phyloP scores from a whole-genome alignment of 2,329 filamentous ascomycete species.

The Setomelanomma holmii region DNA sequence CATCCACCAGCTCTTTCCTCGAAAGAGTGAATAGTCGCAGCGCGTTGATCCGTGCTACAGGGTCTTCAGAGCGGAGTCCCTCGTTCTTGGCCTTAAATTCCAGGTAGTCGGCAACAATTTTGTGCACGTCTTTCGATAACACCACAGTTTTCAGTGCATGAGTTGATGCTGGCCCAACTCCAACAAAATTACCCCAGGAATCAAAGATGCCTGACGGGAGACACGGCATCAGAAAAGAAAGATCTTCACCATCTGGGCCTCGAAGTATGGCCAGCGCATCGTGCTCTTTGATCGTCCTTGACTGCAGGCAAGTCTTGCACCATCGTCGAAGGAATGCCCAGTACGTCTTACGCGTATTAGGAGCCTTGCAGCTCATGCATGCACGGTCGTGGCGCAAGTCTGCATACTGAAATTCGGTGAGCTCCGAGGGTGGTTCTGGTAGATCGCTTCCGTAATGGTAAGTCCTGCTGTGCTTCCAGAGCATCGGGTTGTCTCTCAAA shows the following conservation, averaged over 20 bases:
- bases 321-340: conserved; percentile 53
- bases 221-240: conserved; percentile 36
- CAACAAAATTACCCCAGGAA: conserved; percentile 50
- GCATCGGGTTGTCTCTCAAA: conserved; percentile 42
- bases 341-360: conserved; percentile 50
- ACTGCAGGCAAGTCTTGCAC: conserved; percentile 49
- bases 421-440: conserved; percentile 42
- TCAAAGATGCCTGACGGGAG: conserved; percentile 46
- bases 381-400: conserved; percentile 49
- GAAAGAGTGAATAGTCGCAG: conserved; percentile 31
- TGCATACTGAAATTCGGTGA: conserved; percentile 51
- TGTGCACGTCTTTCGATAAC: conserved; percentile 36
- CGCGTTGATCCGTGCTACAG: conserved; percentile 27
- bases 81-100: conserved; percentile 18
- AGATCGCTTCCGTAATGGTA: conserved; percentile 44
- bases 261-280: conserved; percentile 38
- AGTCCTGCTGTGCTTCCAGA: conserved; percentile 47
- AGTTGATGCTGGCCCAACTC: conserved; percentile 42
- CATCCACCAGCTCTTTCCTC: conserved; percentile 30
- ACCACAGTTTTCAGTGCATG: conserved; percentile 45
- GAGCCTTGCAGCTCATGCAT: conserved; percentile 48
- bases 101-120: conserved; percentile 34
- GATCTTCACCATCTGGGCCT: conserved; percentile 34
- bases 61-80: no score
- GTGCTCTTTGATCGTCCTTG: conserved; percentile 41